These are phyloP conservation scores for Axilococcus clingmanii DNA, from an alignment of 139 green algal species.

Conservation along the genomic window DNA sequence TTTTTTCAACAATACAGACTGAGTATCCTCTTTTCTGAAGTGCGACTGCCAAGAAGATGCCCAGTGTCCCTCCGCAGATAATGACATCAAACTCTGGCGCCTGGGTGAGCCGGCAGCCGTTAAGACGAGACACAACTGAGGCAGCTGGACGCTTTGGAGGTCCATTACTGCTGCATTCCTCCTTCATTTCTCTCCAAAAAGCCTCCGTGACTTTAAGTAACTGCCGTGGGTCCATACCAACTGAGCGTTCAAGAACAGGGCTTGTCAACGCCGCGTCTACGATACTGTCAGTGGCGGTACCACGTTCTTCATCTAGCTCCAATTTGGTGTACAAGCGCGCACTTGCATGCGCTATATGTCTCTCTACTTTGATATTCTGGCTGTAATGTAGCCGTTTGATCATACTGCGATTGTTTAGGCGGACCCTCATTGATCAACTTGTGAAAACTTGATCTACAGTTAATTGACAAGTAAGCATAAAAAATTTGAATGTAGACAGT, in stretches of 20 bases:
- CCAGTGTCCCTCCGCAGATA: slow-evolving; percentile 79
- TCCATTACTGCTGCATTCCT: background rate
- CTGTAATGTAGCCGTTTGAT: no score
- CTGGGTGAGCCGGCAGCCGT: background rate
- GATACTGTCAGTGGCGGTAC: no score
- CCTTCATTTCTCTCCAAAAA: slow-evolving; percentile 17
- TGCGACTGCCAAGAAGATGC: slow-evolving; percentile 65
- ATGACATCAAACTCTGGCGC: slow-evolving; percentile 59
- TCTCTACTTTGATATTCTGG: no score
- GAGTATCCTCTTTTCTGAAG: slow-evolving; percentile 51
- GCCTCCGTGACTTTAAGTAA: slow-evolving; percentile 18
- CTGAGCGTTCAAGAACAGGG: slow-evolving; percentile 6
- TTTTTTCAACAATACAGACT: slow-evolving; percentile 53
- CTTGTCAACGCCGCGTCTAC: slow-evolving; percentile 7
- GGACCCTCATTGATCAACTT: no score
- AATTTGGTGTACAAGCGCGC: no score
- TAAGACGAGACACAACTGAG: slow-evolving; percentile 2
- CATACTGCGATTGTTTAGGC: no score
- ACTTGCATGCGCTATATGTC: no score
- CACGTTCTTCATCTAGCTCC: no score
- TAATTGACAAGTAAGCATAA: no score
- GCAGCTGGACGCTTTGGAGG: background rate
- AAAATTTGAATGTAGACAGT: no score
- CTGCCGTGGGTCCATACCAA: slow-evolving; percentile 5
- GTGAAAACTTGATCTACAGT: no score